Base-by-base conservation (phyloP, 345 rosid genomes). In the Mercurialis annua region DNA sequence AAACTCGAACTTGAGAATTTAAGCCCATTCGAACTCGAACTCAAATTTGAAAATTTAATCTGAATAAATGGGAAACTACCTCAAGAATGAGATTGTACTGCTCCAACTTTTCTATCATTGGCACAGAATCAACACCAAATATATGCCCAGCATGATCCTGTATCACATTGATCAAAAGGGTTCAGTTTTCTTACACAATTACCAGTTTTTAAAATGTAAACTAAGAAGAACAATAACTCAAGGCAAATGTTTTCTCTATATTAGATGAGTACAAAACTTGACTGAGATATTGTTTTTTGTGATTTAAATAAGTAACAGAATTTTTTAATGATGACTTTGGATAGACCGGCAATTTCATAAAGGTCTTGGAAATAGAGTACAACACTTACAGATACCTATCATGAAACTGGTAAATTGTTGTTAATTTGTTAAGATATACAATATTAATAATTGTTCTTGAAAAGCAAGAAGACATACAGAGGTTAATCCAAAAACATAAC, bases 61-160 rank as follows among this genome's bases (percentile, higher is more conserved):
- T 55, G 18, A 56, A 42, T 21, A 10, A 21, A 59, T 42, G 61
- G 82, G 70, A 77, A 72, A 69, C 58, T 74, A 89, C 96, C 87
- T 90, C 96, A 65, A 93, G 79, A 67, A 93, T 71, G 70, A 54
- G 59, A 71, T 90, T 87, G 77, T 93, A 90, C 66, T 90, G 91
- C 82, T 93, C 96, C 84, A 93, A 62, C 80, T 93, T 90, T 66
- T 87, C 80, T 59, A 89, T 80, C 97, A 93, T 93, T 64, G 84
- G 90, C 75, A 48, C 33, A 24, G 98, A 93, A 78, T 93, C 88
- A 34, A 90, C 96, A 62, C 97, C 96, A 83, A 61, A 86, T 69
- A 90, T 93, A 75, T 90, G 97, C 50, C 98, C 96, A 52, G 96
- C 95, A 80, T 89, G 98, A 80, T 93, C 98, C 96, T 93, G 78